A percentile compares a stretch with the other conserved stretches of the same genome.
Conservation (phyloP, 2,329 filamentous ascomycete species). For the Xylariaceae sp. region DNA sequence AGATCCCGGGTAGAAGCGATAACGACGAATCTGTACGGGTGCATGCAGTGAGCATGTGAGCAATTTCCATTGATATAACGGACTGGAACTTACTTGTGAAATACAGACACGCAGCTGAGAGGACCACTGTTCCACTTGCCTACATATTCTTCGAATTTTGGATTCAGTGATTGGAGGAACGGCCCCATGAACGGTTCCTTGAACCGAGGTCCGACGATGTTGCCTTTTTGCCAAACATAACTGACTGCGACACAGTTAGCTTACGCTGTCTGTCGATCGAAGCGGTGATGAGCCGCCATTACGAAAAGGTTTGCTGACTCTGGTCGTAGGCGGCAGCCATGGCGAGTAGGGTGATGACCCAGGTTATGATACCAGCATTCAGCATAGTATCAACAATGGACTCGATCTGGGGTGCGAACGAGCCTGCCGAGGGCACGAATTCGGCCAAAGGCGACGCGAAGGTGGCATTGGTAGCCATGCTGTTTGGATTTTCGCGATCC, state of each 20-base stretch:
- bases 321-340: constrained; percentile 83
- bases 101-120: constrained; percentile 95
- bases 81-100: constrained; percentile 77
- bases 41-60: constrained; percentile 5
- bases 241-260: constrained; percentile 52
- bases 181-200: constrained; percentile 92
- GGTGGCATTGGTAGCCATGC: constrained; percentile 58
- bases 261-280: not conserved
- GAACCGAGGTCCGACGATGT: constrained; percentile 70
- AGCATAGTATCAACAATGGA: constrained; percentile 54
- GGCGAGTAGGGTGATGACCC: constrained; percentile 68
- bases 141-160: constrained; percentile 87
- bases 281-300: not conserved
- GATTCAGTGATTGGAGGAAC: constrained; percentile 87
- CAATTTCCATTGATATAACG: not conserved
- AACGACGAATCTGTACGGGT: constrained; percentile 74
- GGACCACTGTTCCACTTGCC: constrained; percentile 89
- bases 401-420: constrained; percentile 55
- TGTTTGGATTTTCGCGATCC: constrained; percentile 15
- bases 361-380: constrained; percentile 58
- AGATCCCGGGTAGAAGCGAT: constrained; percentile 94
- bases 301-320: constrained; percentile 54
- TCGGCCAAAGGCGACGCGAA: constrained; percentile 68
- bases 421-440: constrained; percentile 49
- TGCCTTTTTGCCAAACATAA: constrained; percentile 73